Conservation (phyloP, 208 protist species). For the Porcisia hertigi region DNA sequence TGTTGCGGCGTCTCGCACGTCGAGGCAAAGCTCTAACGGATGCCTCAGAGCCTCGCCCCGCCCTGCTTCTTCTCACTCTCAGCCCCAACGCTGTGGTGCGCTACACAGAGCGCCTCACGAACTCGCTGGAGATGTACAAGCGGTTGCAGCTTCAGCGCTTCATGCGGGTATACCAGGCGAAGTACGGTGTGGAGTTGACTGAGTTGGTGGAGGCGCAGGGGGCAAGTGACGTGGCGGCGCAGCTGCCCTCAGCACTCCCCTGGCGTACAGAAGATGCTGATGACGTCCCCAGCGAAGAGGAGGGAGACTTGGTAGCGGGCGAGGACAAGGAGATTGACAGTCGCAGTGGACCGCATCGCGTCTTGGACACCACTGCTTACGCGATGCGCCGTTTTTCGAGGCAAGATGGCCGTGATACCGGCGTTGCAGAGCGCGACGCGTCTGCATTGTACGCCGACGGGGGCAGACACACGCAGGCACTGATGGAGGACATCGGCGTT, state of each 20-base stretch:
- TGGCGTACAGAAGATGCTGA: constrained; percentile 2
- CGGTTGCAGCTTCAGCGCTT: constrained; percentile 65
- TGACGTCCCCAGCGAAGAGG: constrained; percentile 19
- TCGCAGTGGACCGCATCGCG: not conserved
- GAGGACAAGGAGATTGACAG: not conserved
- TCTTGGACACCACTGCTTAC: not conserved
- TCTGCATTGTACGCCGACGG: constrained; percentile 5
- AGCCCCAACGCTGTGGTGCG: constrained; percentile 38
- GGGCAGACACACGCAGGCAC: not conserved
- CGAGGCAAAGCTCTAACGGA: not conserved
- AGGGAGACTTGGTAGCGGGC: not conserved
- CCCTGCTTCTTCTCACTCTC: constrained; percentile 53
- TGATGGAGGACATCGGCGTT: constrained; percentile 2
- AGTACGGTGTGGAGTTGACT: constrained; percentile 41
- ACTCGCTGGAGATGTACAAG: constrained; percentile 56
- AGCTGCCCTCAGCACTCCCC: constrained; percentile 6
- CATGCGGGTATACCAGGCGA: constrained; percentile 49
- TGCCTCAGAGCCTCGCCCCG: not conserved
- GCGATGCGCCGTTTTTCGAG: not conserved
- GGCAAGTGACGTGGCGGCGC: not conserved
- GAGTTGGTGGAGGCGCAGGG: constrained; percentile 5
- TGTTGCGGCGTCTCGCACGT: constrained; percentile 14
- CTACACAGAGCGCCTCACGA: constrained; percentile 57
- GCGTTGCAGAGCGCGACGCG: not conserved
- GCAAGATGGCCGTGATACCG: not conserved